Percentiles rank a stretch among this genome's conserved stretches.
Conservation (phyloP, 2,329 filamentous ascomycete species). For the Cladosporium sp. region DNA sequence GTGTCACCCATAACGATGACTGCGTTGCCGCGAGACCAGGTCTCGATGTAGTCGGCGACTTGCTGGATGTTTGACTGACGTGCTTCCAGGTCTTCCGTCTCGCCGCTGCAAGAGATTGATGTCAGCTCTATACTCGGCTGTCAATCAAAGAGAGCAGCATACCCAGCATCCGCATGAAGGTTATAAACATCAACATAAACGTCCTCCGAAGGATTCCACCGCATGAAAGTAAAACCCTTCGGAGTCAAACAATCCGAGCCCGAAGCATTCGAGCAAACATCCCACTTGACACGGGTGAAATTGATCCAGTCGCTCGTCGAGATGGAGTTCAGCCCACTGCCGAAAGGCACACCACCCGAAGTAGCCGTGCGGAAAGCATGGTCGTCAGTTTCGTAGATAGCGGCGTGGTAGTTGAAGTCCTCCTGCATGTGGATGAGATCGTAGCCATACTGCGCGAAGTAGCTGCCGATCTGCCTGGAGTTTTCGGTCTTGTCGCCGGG, state of each 20-base stretch:
- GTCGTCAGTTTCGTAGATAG: slow-evolving; percentile 57
- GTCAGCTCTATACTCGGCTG: no score
- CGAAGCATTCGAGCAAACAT: slow-evolving; percentile 52
- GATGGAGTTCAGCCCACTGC: slow-evolving; percentile 61
- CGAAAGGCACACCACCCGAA: slow-evolving; percentile 60
- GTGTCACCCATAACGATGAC: slow-evolving; percentile 63
- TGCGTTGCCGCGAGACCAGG: slow-evolving; percentile 55
- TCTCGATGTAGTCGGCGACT: slow-evolving; percentile 54
- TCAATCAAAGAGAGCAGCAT: background rate
- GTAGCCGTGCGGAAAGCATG: slow-evolving; percentile 60
- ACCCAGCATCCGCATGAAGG: slow-evolving; percentile 59
- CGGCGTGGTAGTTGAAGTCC: slow-evolving; percentile 65
- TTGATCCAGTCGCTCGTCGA: slow-evolving; percentile 38
- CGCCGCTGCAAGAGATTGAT: slow-evolving; percentile 32
- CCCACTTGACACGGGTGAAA: slow-evolving; percentile 57
- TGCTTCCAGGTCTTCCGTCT: slow-evolving; percentile 50
- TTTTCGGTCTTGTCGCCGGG: slow-evolving; percentile 60
- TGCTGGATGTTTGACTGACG: slow-evolving; percentile 59
- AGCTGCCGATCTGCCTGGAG: slow-evolving; percentile 51
- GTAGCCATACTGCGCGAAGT: slow-evolving; percentile 55
- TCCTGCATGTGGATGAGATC: slow-evolving; percentile 63
- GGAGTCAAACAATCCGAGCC: slow-evolving; percentile 60
- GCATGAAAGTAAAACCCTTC: slow-evolving; percentile 68
- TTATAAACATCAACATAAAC: slow-evolving; percentile 63
- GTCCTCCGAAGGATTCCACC: slow-evolving; percentile 48